phyloP scores from a whole-genome alignment of 768 basidiomycete genomes.

The Tubosaeta sp. region DNA sequence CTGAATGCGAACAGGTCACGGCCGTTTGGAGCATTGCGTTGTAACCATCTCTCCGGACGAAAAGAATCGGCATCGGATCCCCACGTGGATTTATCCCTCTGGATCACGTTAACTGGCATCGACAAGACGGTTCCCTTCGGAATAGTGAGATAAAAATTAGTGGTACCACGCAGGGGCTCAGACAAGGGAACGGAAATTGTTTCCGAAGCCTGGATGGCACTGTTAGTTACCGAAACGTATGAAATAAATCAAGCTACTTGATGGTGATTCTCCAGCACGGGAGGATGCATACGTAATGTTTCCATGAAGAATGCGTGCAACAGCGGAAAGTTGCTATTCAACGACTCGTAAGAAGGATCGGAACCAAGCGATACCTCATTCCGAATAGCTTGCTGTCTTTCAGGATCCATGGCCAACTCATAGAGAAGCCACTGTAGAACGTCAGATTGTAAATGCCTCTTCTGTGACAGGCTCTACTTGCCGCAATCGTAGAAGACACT shows the following conservation, averaged over 20 bases:
- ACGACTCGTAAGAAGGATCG: conserved; percentile 48
- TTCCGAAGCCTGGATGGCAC: conserved; percentile 39
- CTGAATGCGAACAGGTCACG: conserved; percentile 56
- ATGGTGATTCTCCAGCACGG: conserved; percentile 63
- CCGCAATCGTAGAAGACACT: conserved; percentile 35
- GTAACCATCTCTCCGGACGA: conserved; percentile 61
- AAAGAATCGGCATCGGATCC: conserved; percentile 55
- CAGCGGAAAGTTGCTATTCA: conserved; percentile 47
- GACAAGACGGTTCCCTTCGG: conserved; percentile 53
- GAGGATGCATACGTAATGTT: conserved; percentile 56
- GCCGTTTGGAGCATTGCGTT: conserved; percentile 33
- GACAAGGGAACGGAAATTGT: conserved; percentile 54
- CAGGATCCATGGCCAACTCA: conserved; percentile 49
- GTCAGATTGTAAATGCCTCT: conserved; percentile 3
- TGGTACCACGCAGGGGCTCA: conserved; percentile 43
- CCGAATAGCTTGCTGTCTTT: conserved; percentile 53
- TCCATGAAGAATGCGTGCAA: conserved; percentile 62
- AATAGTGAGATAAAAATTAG: conserved; percentile 41
- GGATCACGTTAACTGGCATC: conserved; percentile 56
- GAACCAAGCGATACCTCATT: conserved; percentile 44
- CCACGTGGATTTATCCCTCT: conserved; percentile 52
- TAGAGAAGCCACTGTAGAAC: conserved; percentile 58
- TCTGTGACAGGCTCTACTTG: conserved; percentile 11
- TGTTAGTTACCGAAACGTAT: conserved; percentile 3
- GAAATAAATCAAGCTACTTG: conserved; percentile 33